Conservation (phyloP, 1,284 basidiomycete species). For the Rhodotorula mucilaginosa region DNA sequence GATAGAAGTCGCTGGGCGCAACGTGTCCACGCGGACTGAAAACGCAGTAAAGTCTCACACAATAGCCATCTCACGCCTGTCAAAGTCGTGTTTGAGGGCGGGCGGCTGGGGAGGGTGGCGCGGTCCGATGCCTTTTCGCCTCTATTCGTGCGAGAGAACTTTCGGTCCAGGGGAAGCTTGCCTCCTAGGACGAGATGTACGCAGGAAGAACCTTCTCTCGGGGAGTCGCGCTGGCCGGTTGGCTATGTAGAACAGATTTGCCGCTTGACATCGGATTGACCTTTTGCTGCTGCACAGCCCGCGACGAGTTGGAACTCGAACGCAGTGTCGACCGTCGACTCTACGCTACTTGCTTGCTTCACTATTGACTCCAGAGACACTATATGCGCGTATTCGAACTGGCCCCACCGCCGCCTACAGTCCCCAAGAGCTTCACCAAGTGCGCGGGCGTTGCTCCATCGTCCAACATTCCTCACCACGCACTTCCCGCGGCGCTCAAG, state of each 20-base stretch:
- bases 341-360: not conserved
- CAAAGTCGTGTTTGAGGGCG: not conserved
- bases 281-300: not conserved
- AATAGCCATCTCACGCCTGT: not conserved
- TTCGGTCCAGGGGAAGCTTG: too few relatives aligned
- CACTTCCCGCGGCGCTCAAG: not conserved
- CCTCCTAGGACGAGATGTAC: too few relatives aligned
- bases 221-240: too few relatives aligned
- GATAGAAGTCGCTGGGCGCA: not conserved
- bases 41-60: conserved; percentile 4
- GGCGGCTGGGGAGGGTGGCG: too few relatives aligned
- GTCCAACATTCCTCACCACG: conserved; percentile 1
- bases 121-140: too few relatives aligned
- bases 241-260: too few relatives aligned
- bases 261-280: not conserved
- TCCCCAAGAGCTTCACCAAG: not conserved
- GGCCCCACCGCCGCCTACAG: not conserved
- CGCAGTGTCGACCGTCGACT: too few relatives aligned
- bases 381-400: conserved; percentile 22
- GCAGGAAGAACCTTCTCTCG: too few relatives aligned
- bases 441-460: not conserved
- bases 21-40: not conserved
- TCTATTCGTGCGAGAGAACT: too few relatives aligned
- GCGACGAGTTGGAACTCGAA: too few relatives aligned
- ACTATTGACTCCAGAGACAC: too few relatives aligned